Percentiles rank a stretch among this genome's conserved stretches.
phyloP scores from a whole-genome alignment of 768 basidiomycete genomes.

The Phylloporus sp. region DNA sequence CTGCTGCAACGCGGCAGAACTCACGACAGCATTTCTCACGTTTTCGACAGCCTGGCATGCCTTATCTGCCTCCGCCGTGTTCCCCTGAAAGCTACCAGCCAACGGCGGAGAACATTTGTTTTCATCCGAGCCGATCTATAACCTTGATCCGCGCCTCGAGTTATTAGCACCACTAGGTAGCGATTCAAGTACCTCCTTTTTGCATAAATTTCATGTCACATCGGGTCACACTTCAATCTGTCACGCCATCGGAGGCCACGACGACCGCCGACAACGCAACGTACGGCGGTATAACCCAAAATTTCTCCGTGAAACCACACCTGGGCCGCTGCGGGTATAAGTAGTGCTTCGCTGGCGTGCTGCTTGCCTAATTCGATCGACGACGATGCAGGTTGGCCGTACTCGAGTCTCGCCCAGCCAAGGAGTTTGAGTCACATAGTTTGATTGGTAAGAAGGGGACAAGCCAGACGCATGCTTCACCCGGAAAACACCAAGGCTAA shows the following conservation, averaged over 20 bases:
- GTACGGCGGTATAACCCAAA: background rate
- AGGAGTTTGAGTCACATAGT: too few species aligned
- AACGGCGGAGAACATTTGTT: background rate
- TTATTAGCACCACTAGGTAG: too few species aligned
- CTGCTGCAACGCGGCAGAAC: too few species aligned
- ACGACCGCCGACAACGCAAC: background rate
- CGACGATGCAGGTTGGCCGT: background rate
- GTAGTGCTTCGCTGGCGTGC: background rate
- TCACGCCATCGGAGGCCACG: background rate
- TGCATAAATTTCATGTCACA: too few species aligned
- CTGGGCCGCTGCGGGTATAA: constrained; percentile 2
- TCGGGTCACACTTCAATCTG: too few species aligned
- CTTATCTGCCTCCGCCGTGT: too few species aligned
- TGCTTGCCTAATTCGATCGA: constrained; percentile 3
- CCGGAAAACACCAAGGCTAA: background rate
- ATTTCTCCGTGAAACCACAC: constrained; percentile 4
- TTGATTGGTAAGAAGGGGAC: background rate
- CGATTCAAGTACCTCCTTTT: too few species aligned
- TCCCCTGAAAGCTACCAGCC: constrained; percentile 2
- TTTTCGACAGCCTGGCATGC: background rate
- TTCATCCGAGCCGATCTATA: too few species aligned
- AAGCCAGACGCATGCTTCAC: background rate
- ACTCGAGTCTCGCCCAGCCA: background rate
- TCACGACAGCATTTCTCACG: constrained; percentile 1
- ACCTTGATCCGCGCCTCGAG: too few species aligned